A percentile compares a stretch with the other conserved stretches of the same genome.
Conservation (phyloP, 805 yeast genomes). For the Yarrowia osloensis region DNA sequence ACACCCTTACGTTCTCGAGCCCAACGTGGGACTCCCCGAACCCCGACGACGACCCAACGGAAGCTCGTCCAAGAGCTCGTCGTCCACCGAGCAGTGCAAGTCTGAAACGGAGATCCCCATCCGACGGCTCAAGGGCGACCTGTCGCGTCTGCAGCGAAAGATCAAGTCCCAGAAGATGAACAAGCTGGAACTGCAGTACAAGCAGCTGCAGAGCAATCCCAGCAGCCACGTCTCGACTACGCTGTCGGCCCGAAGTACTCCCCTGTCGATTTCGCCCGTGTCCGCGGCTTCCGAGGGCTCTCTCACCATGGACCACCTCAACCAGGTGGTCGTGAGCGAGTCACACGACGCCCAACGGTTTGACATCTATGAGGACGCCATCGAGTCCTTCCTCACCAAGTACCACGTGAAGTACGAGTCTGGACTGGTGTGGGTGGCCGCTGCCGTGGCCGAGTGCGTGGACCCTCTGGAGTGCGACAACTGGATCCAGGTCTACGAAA, state of each 20-base stretch:
- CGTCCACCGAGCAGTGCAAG: background rate
- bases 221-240: slow-evolving; percentile 29
- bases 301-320: slow-evolving; percentile 29
- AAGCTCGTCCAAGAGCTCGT: slow-evolving; percentile 13
- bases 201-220: slow-evolving; percentile 27
- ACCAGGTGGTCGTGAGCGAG: slow-evolving; percentile 32
- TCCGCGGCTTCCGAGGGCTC: slow-evolving; percentile 30
- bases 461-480: slow-evolving; percentile 53
- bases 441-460: slow-evolving; percentile 86
- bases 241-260: slow-evolving; percentile 26
- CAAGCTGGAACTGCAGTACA: slow-evolving; percentile 21
- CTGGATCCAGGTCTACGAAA: slow-evolving; percentile 24
- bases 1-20: slow-evolving; percentile 82
- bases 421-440: slow-evolving; percentile 84
- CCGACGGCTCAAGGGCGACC: slow-evolving; percentile 42
- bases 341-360: slow-evolving; percentile 34
- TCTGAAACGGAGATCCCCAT: slow-evolving; percentile 37
- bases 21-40: slow-evolving; percentile 64
- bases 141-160: slow-evolving; percentile 38
- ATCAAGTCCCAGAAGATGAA: slow-evolving; percentile 28
- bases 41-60: slow-evolving; percentile 37
- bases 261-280: slow-evolving; percentile 23
- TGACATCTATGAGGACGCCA: slow-evolving; percentile 54
- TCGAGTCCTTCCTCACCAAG: slow-evolving; percentile 63
- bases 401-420: slow-evolving; percentile 87